Conservation (phyloP, 148 eudicot species). For the Pouteria glomerata region DNA sequence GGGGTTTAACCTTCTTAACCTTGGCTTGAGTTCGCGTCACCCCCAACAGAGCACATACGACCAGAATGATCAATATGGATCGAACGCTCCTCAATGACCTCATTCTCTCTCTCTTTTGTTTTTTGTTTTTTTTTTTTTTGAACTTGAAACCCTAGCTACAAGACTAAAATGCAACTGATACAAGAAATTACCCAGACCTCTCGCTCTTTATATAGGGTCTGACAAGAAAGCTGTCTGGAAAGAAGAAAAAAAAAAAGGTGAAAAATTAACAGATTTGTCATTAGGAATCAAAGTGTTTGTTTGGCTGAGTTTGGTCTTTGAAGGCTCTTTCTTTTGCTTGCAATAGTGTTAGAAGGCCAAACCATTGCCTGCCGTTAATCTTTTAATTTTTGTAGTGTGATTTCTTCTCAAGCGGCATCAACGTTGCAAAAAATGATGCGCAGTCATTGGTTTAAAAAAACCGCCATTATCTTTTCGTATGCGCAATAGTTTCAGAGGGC, state of each 20-base stretch:
- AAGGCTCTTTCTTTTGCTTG: background rate
- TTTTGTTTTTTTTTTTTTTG: too few species aligned
- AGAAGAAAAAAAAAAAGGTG: background rate
- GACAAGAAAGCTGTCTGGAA: background rate
- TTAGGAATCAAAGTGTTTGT: background rate
- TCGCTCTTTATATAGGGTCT: constrained; percentile 2
- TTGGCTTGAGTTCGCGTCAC: constrained; percentile 9
- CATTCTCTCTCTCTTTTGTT: too few species aligned
- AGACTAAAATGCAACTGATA: background rate
- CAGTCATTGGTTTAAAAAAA: too few species aligned
- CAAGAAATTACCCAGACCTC: background rate
- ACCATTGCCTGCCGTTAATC: background rate
- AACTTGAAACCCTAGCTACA: background rate
- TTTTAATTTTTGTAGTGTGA: background rate
- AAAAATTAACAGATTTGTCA: constrained; percentile 3
- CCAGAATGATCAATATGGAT: background rate
- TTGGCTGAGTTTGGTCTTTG: constrained; percentile 20
- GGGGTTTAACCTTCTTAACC: constrained; percentile 7
- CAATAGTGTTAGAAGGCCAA: constrained; percentile 15
- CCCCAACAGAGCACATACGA: constrained; percentile 1
- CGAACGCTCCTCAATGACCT: constrained; percentile 1
- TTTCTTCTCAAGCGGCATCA: background rate
- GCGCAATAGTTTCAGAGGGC: too few species aligned
- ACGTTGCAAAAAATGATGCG: background rate
- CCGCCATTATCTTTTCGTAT: too few species aligned